phyloP scores from a whole-genome alignment of 768 basidiomycete species.

The Dioszegia aurantiaca region DNA sequence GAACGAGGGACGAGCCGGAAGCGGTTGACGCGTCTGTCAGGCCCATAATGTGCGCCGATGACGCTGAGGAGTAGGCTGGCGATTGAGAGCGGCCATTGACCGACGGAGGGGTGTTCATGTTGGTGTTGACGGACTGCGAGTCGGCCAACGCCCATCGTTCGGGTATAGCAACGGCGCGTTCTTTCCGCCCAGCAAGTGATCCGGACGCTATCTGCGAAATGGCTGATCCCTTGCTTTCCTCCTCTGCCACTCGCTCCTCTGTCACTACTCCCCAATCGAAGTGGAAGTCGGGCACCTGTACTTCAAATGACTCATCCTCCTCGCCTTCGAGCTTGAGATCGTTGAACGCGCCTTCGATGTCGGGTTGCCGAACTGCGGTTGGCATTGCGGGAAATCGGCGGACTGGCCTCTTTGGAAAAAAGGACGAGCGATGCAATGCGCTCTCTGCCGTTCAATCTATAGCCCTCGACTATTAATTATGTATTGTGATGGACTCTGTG shows the following conservation, averaged over 20 bases:
- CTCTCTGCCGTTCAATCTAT: neutral
- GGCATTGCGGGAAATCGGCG: slow-evolving; percentile 4
- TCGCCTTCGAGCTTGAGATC: slow-evolving; percentile 20
- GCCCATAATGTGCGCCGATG: slow-evolving; percentile 26
- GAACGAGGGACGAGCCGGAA: slow-evolving; percentile 28
- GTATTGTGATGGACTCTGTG: neutral
- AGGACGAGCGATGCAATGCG: neutral
- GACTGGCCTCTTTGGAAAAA: neutral
- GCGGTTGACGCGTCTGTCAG: slow-evolving; percentile 38
- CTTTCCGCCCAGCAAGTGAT: neutral
- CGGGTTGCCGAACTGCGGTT: neutral
- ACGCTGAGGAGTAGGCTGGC: slow-evolving; percentile 32
- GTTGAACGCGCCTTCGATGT: slow-evolving; percentile 8
- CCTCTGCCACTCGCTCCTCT: slow-evolving; percentile 19
- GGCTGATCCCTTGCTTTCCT: neutral
- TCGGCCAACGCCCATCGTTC: neutral
- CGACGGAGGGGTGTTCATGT: slow-evolving; percentile 5
- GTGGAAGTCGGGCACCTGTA: slow-evolving; percentile 41
- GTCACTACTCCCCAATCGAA: slow-evolving; percentile 36
- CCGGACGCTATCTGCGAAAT: neutral
- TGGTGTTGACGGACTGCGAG: neutral
- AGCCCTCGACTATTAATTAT: neutral
- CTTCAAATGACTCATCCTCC: slow-evolving; percentile 40
- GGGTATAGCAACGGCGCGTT: neutral
- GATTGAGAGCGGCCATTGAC: neutral